phyloP scores from a whole-genome alignment of 1,284 basidiomycete genomes.

The Pterulicium gracile region DNA sequence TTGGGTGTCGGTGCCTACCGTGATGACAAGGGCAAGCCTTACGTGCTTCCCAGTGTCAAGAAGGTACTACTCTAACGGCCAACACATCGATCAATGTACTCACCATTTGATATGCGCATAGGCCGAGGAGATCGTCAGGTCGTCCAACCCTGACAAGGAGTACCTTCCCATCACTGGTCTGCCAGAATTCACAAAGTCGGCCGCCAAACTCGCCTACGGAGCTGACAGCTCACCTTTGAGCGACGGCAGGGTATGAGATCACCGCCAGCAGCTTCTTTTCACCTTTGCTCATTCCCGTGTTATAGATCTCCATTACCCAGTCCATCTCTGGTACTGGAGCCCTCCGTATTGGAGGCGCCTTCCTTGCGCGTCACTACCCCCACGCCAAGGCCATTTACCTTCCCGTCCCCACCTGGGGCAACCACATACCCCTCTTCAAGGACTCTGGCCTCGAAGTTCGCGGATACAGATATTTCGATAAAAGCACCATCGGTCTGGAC shows the following conservation, averaged over 20 bases:
- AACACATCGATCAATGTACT: slow-evolving; percentile 3
- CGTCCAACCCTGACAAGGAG: slow-evolving; percentile 84
- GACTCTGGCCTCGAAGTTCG: slow-evolving; percentile 94
- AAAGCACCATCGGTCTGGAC: slow-evolving; percentile 88
- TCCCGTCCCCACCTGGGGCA: slow-evolving; percentile 94
- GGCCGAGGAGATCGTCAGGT: slow-evolving; percentile 75
- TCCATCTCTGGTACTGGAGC: slow-evolving; percentile 98
- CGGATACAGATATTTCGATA: slow-evolving; percentile 91
- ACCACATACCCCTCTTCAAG: slow-evolving; percentile 82
- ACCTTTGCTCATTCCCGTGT: slow-evolving; percentile 5
- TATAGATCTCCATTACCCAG: slow-evolving; percentile 84
- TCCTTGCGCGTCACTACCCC: slow-evolving; percentile 87
- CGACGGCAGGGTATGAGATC: slow-evolving; percentile 50
- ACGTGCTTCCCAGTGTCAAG: slow-evolving; percentile 84
- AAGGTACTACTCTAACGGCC: slow-evolving; percentile 39
- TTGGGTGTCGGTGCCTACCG: slow-evolving; percentile 93
- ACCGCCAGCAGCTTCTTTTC: slow-evolving; percentile 7
- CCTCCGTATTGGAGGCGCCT: slow-evolving; percentile 91
- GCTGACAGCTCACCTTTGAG: slow-evolving; percentile 67
- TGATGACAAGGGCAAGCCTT: slow-evolving; percentile 92
- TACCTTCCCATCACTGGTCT: slow-evolving; percentile 96
- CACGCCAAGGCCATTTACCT: slow-evolving; percentile 87
- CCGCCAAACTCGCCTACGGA: slow-evolving; percentile 90
- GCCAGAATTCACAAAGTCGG: slow-evolving; percentile 80
- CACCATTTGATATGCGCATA: slow-evolving; percentile 18